Evolutionary conservation across 2,329 filamentous ascomycete species (phyloP).

Genomic region (Colletotrichum destructivum): DNA sequence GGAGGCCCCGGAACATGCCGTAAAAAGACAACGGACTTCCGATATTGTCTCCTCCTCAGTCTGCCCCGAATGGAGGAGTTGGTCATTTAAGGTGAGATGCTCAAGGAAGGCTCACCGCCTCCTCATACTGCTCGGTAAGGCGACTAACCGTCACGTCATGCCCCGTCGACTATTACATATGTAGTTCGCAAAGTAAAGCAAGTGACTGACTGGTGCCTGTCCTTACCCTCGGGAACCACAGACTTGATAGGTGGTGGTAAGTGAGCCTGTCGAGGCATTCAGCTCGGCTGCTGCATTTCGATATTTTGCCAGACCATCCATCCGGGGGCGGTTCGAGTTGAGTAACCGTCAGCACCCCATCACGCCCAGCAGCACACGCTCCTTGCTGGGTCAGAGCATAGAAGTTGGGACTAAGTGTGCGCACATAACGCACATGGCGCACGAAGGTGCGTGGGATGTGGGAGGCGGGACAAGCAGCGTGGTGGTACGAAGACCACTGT

Average conservation of each 20-base stretch:
- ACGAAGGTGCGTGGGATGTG: background rate
- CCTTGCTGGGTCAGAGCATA: background rate
- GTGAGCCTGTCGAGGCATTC: background rate
- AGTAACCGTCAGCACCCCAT: background rate
- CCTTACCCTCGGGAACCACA: background rate
- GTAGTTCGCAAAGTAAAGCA: background rate
- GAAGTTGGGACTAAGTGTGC: background rate
- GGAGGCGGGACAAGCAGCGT: background rate
- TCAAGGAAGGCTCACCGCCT: background rate
- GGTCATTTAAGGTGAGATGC: background rate
- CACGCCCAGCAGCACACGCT: background rate
- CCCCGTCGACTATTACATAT: background rate
- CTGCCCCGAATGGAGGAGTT: background rate
- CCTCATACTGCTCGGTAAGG: background rate
- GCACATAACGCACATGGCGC: background rate
- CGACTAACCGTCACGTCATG: background rate
- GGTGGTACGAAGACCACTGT: background rate
- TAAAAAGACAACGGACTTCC: constrained; percentile 7
- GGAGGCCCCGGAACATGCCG: constrained; percentile 27
- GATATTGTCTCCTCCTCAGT: background rate
- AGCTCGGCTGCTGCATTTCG: background rate
- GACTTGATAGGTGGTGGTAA: background rate
- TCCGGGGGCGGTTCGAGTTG: background rate
- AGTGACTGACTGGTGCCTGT: background rate
- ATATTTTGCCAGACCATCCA: no score